Evolutionary conservation across 768 basidiomycete genomes (phyloP).

Genomic region (Suillus subluteus): DNA sequence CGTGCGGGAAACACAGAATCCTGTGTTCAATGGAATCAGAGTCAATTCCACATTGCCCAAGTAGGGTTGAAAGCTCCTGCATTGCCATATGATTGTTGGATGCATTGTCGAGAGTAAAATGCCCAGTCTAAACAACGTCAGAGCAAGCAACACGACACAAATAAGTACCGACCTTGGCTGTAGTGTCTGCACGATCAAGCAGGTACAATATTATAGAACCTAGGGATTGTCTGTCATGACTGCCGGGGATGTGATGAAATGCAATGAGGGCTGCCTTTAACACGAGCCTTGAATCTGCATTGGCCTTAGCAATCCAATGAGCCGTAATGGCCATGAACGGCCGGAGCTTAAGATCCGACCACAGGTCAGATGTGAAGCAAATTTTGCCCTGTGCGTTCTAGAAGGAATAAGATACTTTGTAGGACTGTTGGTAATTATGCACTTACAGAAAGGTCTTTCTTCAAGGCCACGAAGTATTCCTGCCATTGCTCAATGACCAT

Average conservation of each 20-base stretch:
- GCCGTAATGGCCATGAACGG: conserved; percentile 37
- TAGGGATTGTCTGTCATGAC: too few species aligned
- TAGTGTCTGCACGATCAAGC: neutral
- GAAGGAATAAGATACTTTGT: neutral
- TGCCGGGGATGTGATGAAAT: too few species aligned
- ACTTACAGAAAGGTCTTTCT: conserved; percentile 27
- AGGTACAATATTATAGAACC: conserved; percentile 6
- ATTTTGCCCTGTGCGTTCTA: conserved; percentile 15
- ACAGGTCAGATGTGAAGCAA: conserved; percentile 39
- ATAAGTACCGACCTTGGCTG: conserved; percentile 5
- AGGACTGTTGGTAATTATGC: neutral
- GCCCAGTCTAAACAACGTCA: too few species aligned
- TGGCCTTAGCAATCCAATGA: conserved; percentile 27
- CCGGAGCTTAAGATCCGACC: conserved; percentile 30
- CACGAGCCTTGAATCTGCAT: neutral
- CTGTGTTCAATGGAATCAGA: conserved; percentile 15
- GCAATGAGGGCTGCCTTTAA: conserved; percentile 14
- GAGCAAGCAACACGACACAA: too few species aligned
- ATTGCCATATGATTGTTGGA: too few species aligned
- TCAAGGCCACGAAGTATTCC: conserved; percentile 23
- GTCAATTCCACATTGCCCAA: conserved; percentile 4
- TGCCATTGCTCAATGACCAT: conserved; percentile 26
- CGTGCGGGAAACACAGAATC: conserved; percentile 23
- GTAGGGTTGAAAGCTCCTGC: conserved; percentile 6
- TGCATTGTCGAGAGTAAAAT: conserved; percentile 18